Base-by-base conservation (phyloP, 1,284 basidiomycete genomes). In the Puccinia sorghi region DNA sequence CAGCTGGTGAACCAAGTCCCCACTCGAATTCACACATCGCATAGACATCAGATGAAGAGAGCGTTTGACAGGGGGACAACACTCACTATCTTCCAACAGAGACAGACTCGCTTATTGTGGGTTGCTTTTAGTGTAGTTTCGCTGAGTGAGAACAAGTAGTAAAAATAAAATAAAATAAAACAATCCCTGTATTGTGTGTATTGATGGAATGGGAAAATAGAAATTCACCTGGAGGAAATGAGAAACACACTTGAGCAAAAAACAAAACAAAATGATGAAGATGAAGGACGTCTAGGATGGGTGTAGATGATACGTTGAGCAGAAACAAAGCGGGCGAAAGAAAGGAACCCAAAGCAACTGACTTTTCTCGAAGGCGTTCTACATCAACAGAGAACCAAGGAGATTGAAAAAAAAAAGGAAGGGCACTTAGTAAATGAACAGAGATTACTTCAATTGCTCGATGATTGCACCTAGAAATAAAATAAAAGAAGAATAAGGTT, bases 401-500 rank as follows among this genome's bases (percentile, higher is more conserved):
- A 52, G 27, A 27, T 39, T 9, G 13, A 54, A 20, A 25, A 12
- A 3, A 17, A 27, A 22, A 32, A 3, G 39, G 20, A 3, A 4
- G 32, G 8, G 39, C 32, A 11, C 12, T 43, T 27, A 27, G 25
- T 11, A 8, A 39, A 39, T 15, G 59, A 43, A 32, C 37, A 32
- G 37, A 25, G 39, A 41, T 66, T 46, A 71, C 22, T 52, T 57
- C 37, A 71, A 71, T 71, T 73, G 52, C 43, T 73, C 54, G 43
- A 73, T 73, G 56, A 73, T 73, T 15, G 71, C 71, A 25, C 43
- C 71, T 73, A 11, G 22, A 22, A 37, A 72, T 25, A 48, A 73
- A 43, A 32, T 61, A 13, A 39, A 39, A 41, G 41, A 59, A 43
- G 22, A 27, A 52, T 3, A 59, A 20, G 54, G 56, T 56, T 27